Percentiles rank a stretch among this genome's conserved stretches.
Evolutionary conservation across 306 rosid genomes (phyloP).

Genomic region (Argentina anserina): DNA sequence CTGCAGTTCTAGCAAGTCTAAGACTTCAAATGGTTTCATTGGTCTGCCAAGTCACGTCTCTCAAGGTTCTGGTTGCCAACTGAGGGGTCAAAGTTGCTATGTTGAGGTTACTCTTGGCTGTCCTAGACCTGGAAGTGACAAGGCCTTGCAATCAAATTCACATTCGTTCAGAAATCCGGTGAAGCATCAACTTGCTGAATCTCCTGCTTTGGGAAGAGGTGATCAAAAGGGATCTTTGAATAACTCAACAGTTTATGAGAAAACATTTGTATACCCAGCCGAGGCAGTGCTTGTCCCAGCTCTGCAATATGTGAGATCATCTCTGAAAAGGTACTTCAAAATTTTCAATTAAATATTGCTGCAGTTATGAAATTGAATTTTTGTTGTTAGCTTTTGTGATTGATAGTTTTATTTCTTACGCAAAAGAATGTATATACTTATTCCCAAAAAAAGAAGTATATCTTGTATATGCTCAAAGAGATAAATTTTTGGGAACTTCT

Average conservation of each 20-base stretch:
- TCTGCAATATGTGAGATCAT: slow-evolving; percentile 70
- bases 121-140: slow-evolving; percentile 57
- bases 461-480: neutral
- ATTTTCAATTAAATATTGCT: neutral
- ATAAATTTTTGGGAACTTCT: neutral
- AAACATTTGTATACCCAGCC: slow-evolving; percentile 79
- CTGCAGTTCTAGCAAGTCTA: slow-evolving; percentile 69
- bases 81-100: slow-evolving; percentile 77
- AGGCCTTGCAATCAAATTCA: slow-evolving; percentile 41
- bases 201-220: slow-evolving; percentile 53
- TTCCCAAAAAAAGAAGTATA: no score
- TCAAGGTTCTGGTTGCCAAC: slow-evolving; percentile 78
- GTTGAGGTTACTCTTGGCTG: slow-evolving; percentile 90
- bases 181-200: slow-evolving; percentile 51
- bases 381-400: neutral
- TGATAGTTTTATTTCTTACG: neutral
- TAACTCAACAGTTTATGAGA: slow-evolving; percentile 51
- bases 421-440: neutral
- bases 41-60: slow-evolving; percentile 77
- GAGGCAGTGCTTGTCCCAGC: slow-evolving; percentile 90
- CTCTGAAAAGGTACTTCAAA: slow-evolving; percentile 67
- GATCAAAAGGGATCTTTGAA: slow-evolving; percentile 63
- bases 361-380: neutral
- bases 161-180: slow-evolving; percentile 41
- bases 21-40: slow-evolving; percentile 64